Evolutionary conservation across 345 rosid species (phyloP).

Genomic region (Euphorbia peplus): DNA sequence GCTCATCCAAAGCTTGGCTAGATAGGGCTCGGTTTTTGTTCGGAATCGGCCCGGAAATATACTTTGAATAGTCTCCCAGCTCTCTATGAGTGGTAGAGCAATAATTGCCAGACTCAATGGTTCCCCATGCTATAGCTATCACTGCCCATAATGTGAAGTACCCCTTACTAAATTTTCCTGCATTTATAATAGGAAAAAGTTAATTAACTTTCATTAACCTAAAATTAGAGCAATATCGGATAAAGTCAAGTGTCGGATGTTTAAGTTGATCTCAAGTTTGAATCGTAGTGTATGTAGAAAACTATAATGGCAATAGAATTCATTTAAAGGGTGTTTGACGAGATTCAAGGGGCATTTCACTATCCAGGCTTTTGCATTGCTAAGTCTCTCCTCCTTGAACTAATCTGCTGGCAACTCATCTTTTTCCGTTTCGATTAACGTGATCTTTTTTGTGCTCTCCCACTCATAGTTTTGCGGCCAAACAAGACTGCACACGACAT

Average conservation of each 20-base stretch:
- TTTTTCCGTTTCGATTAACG: slow-evolving; percentile 61
- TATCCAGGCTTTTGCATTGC: slow-evolving; percentile 74
- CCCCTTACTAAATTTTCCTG: slow-evolving; percentile 61
- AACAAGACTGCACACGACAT: slow-evolving; percentile 59
- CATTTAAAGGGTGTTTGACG: no score
- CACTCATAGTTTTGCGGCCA: slow-evolving; percentile 76
- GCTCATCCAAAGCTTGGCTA: no score
- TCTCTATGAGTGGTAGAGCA: slow-evolving; percentile 64
- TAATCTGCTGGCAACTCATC: slow-evolving; percentile 58
- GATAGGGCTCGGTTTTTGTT: no score
- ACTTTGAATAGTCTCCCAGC: slow-evolving; percentile 65
- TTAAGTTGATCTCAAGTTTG: no score
- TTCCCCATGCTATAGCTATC: slow-evolving; percentile 84
- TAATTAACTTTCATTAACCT: not conserved
- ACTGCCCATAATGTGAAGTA: slow-evolving; percentile 91
- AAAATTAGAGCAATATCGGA: no score
- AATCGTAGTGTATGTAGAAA: no score
- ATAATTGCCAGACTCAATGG: slow-evolving; percentile 70
- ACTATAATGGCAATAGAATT: no score
- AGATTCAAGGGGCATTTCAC: slow-evolving; percentile 85
- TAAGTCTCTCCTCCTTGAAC: slow-evolving; percentile 69
- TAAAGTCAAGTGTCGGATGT: no score
- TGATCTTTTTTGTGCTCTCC: slow-evolving; percentile 79
- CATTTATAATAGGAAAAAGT: not conserved
- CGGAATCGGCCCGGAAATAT: slow-evolving; percentile 62